These are phyloP conservation scores for Epithele typhae DNA, from an alignment of 768 basidiomycete genomes.

Conservation along the genomic window DNA sequence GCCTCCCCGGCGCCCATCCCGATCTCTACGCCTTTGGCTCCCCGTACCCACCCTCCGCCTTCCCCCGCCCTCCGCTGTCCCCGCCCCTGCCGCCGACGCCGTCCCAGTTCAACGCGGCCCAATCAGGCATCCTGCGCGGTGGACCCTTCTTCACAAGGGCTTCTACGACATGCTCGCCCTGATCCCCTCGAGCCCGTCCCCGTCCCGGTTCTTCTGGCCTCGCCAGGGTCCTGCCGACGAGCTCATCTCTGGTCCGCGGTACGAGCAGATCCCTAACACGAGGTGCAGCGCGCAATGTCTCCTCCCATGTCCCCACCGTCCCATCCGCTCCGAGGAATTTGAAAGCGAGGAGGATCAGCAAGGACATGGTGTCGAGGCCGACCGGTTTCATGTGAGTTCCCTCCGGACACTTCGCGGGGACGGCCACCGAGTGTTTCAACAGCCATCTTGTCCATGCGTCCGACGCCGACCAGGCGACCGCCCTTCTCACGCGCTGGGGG, in stretches of 20 bases:
- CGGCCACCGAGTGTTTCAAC: conserved; percentile 15
- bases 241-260: conserved; percentile 59
- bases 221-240: conserved; percentile 40
- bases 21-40: conserved; percentile 20
- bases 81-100: conserved; percentile 19
- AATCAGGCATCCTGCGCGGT: no score
- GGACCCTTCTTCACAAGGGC: conserved; percentile 81
- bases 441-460: conserved; percentile 91
- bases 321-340: conserved; percentile 31
- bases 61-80: no score
- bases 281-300: conserved; percentile 18
- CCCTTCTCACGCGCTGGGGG: conserved; percentile 82
- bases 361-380: conserved; percentile 86
- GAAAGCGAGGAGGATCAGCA: conserved; percentile 69
- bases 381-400: conserved; percentile 76
- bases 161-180: conserved; percentile 83
- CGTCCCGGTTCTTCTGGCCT: conserved; percentile 58
- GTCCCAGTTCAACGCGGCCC: conserved; percentile 39
- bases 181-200: conserved; percentile 61
- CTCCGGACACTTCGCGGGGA: neutral
- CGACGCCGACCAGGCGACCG: conserved; percentile 85
- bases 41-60: conserved; percentile 20
- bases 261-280: conserved; percentile 49
- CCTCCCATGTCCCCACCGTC: conserved; percentile 27
- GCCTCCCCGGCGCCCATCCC: conserved; percentile 11